Evolutionary conservation across 805 yeast genomes (phyloP).

Genomic region (Teunomyces funiuensis): DNA sequence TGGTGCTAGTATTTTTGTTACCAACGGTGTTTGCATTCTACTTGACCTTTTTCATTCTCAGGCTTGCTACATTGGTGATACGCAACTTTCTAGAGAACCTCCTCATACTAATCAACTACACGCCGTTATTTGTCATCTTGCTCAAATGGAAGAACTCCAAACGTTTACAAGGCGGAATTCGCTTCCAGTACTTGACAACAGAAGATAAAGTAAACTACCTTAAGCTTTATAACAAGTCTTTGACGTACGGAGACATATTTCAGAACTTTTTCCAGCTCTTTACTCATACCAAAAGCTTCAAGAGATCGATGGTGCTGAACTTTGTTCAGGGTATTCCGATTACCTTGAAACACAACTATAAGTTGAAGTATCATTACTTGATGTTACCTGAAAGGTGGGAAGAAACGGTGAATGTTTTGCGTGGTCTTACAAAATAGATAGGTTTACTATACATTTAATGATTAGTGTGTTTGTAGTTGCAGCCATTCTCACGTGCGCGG

Average conservation of each 20-base stretch:
- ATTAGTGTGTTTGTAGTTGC: not conserved
- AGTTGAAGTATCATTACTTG: slow-evolving; percentile 31
- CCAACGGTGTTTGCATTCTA: slow-evolving; percentile 92
- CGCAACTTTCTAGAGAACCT: slow-evolving; percentile 56
- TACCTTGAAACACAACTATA: slow-evolving; percentile 22
- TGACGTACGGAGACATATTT: slow-evolving; percentile 36
- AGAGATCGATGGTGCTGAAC: slow-evolving; percentile 18
- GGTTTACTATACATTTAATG: not conserved
- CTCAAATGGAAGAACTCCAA: slow-evolving; percentile 77
- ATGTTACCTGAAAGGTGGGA: slow-evolving; percentile 38
- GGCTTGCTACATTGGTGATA: slow-evolving; percentile 49
- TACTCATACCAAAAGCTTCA: slow-evolving; percentile 28
- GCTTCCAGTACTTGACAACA: slow-evolving; percentile 24
- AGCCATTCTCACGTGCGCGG: slow-evolving; percentile 4
- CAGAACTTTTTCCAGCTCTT: slow-evolving; percentile 30
- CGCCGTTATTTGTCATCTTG: slow-evolving; percentile 82
- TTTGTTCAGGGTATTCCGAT: slow-evolving; percentile 30
- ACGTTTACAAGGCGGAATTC: slow-evolving; percentile 55
- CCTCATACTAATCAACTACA: slow-evolving; percentile 70
- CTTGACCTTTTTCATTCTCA: slow-evolving; percentile 60
- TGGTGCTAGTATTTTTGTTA: slow-evolving; percentile 69
- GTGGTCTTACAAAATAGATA: not conserved
- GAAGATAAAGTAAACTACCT: slow-evolving; percentile 23
- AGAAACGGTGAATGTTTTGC: slow-evolving; percentile 2
- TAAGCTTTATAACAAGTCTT: slow-evolving; percentile 35